phyloP scores from a whole-genome alignment of 768 basidiomycete species.

The Hortiboletus campestris region DNA sequence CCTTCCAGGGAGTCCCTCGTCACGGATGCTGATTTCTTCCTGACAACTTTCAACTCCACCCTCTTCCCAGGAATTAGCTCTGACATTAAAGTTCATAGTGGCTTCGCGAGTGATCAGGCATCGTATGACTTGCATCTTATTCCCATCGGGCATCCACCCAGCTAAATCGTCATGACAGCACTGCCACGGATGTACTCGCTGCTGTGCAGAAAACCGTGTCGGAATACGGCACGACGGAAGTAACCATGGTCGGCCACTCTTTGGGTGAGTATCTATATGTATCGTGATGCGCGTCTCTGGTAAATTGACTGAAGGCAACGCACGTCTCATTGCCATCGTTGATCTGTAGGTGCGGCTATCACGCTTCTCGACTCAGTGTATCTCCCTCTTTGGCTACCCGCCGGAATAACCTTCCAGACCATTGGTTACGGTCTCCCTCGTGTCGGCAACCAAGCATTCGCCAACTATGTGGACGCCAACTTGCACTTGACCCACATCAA shows the following conservation, averaged over 20 bases:
- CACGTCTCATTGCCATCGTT: background rate
- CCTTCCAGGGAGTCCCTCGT: slow-evolving; percentile 35
- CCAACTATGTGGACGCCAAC: slow-evolving; percentile 51
- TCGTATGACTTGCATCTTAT: slow-evolving; percentile 31
- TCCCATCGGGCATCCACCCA: background rate
- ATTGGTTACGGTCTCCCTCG: slow-evolving; percentile 38
- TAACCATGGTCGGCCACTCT: slow-evolving; percentile 48
- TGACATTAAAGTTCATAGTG: slow-evolving; percentile 42
- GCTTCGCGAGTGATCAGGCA: slow-evolving; percentile 46
- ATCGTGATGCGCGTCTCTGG: background rate
- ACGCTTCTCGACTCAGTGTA: slow-evolving; percentile 40
- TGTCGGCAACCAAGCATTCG: slow-evolving; percentile 59
- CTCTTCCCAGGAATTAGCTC: slow-evolving; percentile 52
- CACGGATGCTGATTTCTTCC: slow-evolving; percentile 42
- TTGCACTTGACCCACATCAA: slow-evolving; percentile 51
- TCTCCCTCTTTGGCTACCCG: slow-evolving; percentile 38
- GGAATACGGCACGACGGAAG: slow-evolving; percentile 31
- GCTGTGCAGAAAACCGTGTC: slow-evolving; percentile 45
- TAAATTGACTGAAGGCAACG: background rate
- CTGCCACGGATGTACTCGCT: slow-evolving; percentile 40
- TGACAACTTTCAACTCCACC: slow-evolving; percentile 32
- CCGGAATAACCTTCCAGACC: slow-evolving; percentile 31
- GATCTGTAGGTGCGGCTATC: slow-evolving; percentile 34
- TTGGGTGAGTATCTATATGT: slow-evolving; percentile 24
- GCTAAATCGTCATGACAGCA: slow-evolving; percentile 23